Conservation (phyloP, 2,329 filamentous ascomycete species). For the Aaosphaeria arxii region DNA sequence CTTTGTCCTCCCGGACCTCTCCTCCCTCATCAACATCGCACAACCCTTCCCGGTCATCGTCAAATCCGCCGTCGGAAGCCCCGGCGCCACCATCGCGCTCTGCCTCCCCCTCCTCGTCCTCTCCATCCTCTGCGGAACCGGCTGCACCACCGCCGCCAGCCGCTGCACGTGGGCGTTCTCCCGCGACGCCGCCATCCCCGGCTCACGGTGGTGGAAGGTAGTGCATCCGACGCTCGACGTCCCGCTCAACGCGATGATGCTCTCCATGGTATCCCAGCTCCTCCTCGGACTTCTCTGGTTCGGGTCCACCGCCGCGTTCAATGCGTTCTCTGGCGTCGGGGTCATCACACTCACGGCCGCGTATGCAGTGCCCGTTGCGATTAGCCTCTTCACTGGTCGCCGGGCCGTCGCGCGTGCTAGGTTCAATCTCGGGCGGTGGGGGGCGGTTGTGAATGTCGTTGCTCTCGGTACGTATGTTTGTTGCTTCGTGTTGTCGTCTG, state of each 20-base stretch:
- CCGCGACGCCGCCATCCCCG: neutral
- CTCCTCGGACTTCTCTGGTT: neutral
- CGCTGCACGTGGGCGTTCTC: neutral
- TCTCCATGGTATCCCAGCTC: neutral
- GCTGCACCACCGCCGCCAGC: conserved; percentile 51
- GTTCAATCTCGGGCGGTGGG: neutral
- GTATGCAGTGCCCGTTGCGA: neutral
- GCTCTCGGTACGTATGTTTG: neutral
- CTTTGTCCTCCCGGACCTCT: conserved; percentile 66
- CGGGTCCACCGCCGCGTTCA: neutral
- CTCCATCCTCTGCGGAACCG: conserved; percentile 64
- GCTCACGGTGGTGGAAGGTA: neutral
- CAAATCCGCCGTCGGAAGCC: conserved; percentile 58
- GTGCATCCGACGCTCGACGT: neutral
- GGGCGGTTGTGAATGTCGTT: neutral
- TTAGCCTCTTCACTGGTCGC: neutral
- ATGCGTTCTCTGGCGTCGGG: neutral
- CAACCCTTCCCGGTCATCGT: conserved; percentile 65
- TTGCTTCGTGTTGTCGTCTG: neutral
- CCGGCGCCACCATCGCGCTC: conserved; percentile 61
- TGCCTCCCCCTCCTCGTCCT: conserved; percentile 64
- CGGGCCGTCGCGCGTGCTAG: neutral
- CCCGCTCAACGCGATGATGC: neutral
- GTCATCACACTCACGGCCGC: neutral
- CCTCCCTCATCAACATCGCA: conserved; percentile 51